Evolutionary conservation across 495 filamentous ascomycete genomes (phyloP).

Genomic region (Trichoderma parareesei): DNA sequence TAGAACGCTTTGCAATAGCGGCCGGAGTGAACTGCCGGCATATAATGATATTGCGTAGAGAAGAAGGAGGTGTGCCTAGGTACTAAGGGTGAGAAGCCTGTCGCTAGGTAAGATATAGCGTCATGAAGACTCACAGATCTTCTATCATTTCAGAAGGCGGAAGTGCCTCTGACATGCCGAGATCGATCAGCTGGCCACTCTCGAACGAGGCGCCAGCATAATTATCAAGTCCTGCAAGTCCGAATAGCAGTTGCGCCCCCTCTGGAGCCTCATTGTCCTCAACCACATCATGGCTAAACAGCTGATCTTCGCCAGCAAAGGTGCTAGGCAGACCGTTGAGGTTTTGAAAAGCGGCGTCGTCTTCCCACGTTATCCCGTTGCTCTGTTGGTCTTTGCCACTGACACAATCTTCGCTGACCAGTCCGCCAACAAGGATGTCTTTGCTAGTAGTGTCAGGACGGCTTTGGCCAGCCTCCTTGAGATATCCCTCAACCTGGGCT

Average conservation of each 20-base stretch:
- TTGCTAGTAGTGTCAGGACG: background rate
- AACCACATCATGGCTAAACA: background rate
- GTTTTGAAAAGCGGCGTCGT: background rate
- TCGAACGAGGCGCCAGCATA: background rate
- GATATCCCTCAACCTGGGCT: slow-evolving; percentile 41
- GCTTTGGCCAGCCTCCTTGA: slow-evolving; percentile 27
- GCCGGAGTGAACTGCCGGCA: slow-evolving; percentile 34
- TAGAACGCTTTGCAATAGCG: slow-evolving; percentile 35
- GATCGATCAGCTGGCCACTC: slow-evolving; percentile 24
- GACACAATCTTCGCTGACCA: background rate
- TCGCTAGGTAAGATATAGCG: background rate
- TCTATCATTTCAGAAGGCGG: slow-evolving; percentile 40
- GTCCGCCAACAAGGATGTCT: background rate
- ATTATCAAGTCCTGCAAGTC: background rate
- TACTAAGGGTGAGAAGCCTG: background rate
- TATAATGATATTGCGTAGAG: slow-evolving; percentile 23
- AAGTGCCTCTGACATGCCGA: slow-evolving; percentile 34
- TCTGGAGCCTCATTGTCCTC: background rate
- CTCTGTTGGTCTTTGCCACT: background rate
- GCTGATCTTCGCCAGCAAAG: background rate
- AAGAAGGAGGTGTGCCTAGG: slow-evolving; percentile 36
- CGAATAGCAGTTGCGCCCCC: background rate
- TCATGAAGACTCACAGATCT: slow-evolving; percentile 30
- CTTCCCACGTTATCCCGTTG: background rate
- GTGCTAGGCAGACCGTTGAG: background rate